These are phyloP conservation scores for Colletotrichum sp. DNA, from an alignment of 2,329 filamentous ascomycete species.

Conservation along the genomic window DNA sequence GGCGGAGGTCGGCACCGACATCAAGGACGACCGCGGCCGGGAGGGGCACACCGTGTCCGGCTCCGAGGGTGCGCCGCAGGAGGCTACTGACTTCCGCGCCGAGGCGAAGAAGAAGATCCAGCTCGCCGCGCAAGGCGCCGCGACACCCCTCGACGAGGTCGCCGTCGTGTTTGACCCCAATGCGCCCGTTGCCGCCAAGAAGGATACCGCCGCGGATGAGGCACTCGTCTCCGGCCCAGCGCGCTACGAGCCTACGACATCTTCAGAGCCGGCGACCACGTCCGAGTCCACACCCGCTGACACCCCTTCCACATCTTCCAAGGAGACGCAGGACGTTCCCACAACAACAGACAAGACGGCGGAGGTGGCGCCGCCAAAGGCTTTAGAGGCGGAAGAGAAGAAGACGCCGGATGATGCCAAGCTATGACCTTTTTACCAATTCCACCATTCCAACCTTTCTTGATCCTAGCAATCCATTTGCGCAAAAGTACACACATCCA, in stretches of 20 bases:
- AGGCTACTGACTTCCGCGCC: constrained; percentile 7
- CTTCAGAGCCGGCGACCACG: not conserved
- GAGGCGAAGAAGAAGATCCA: constrained; percentile 18
- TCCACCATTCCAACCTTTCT: not conserved
- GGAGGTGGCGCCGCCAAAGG: not conserved
- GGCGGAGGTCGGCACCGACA: constrained; percentile 9
- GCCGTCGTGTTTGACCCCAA: constrained; percentile 5
- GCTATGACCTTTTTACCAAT: not conserved
- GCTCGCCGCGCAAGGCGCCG: not conserved
- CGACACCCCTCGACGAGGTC: constrained; percentile 17
- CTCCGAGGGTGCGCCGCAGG: constrained; percentile 6
- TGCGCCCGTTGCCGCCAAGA: constrained; percentile 3
- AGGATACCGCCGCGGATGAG: not conserved
- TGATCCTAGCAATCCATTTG: not conserved
- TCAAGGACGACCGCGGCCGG: constrained; percentile 17
- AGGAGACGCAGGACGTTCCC: not conserved
- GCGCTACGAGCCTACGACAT: not conserved
- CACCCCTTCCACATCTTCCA: not conserved
- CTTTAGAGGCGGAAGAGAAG: not conserved
- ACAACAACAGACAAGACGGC: not conserved
- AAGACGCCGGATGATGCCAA: not conserved
- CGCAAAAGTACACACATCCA: not conserved
- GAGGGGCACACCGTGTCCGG: not conserved
- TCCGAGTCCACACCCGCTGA: not conserved
- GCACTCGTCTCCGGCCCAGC: not conserved